Evolutionary conservation across 306 rosid species (phyloP).

Genomic region (Oxytropis ochrocephala): DNA sequence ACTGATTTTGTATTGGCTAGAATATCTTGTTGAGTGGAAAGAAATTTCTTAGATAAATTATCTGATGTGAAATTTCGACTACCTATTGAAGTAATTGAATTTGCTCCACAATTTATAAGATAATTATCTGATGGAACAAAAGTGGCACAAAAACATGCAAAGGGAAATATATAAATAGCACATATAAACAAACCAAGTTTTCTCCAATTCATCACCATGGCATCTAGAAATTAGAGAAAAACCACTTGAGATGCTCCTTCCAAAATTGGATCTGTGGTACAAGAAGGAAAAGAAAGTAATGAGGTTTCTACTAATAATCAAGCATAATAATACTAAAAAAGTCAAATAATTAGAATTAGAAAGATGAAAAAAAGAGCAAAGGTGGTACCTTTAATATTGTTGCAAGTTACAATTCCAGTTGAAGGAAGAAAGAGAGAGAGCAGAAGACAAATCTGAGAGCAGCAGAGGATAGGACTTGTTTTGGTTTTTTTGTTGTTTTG

Average conservation of each 20-base stretch:
- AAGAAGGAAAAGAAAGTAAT: neutral
- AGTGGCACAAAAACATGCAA: slow-evolving; percentile 32
- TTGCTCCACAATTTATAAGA: slow-evolving; percentile 80
- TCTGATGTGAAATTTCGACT: slow-evolving; percentile 54
- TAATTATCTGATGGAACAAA: slow-evolving; percentile 57
- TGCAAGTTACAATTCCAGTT: slow-evolving; percentile 2
- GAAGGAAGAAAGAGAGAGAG: neutral
- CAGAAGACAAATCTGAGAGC: neutral
- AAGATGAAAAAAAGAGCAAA: slow-evolving; percentile 1
- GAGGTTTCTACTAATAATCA: neutral
- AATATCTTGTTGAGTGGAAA: slow-evolving; percentile 53
- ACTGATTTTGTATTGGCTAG: slow-evolving; percentile 39
- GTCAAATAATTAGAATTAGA: neutral
- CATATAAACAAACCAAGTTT: slow-evolving; percentile 37
- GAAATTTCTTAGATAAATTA: slow-evolving; percentile 38
- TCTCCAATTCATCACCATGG: slow-evolving; percentile 33
- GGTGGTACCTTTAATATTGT: slow-evolving; percentile 28
- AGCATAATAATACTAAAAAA: neutral
- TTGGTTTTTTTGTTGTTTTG: neutral
- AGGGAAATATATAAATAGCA: slow-evolving; percentile 29
- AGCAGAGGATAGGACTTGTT: neutral
- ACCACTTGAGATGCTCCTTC: neutral
- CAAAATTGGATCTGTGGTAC: slow-evolving; percentile 6
- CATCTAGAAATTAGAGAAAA: slow-evolving; percentile 1
- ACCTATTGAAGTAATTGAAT: slow-evolving; percentile 39